Evolutionary conservation across 164 flowering plant species (phyloP).

Genomic region (Chimonanthus praecox): DNA sequence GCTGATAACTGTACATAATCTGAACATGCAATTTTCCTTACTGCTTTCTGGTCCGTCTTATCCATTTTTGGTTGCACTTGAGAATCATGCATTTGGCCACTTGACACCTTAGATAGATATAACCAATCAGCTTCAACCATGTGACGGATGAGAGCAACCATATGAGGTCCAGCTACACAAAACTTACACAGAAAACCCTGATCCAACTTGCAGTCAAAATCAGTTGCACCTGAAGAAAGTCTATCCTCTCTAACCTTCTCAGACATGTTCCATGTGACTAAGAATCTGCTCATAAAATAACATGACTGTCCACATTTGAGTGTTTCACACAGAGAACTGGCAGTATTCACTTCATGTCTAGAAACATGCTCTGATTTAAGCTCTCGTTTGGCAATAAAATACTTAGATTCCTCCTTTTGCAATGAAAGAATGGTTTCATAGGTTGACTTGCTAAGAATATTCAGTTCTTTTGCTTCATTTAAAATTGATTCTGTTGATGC

Average conservation of each 20-base stretch:
- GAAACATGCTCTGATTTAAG: slow-evolving; percentile 15
- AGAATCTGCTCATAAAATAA: slow-evolving; percentile 76
- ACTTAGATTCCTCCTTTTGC: slow-evolving; percentile 52
- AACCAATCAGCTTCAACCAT: slow-evolving; percentile 93
- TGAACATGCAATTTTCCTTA: slow-evolving; percentile 21
- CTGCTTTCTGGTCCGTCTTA: slow-evolving; percentile 12
- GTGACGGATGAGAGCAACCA: slow-evolving; percentile 42
- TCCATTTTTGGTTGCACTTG: slow-evolving; percentile 9
- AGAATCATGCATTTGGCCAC: slow-evolving; percentile 20
- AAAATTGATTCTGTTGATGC: slow-evolving; percentile 49
- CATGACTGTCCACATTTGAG: slow-evolving; percentile 42
- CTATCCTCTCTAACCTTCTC: slow-evolving; percentile 1
- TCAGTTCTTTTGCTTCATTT: slow-evolving; percentile 48
- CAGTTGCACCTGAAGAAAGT: slow-evolving; percentile 11
- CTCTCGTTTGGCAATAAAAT: slow-evolving; percentile 38
- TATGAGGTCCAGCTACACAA: slow-evolving; percentile 35
- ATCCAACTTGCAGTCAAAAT: slow-evolving; percentile 10
- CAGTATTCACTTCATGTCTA: slow-evolving; percentile 20
- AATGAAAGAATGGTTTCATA: slow-evolving; percentile 32
- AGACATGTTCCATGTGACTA: slow-evolving; percentile 46
- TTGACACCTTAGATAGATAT: slow-evolving; percentile 53
- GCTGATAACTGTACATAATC: slow-evolving; percentile 54
- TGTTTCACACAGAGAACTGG: slow-evolving; percentile 15
- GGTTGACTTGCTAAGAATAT: slow-evolving; percentile 60
- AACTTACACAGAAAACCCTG: slow-evolving; percentile 21